phyloP scores from a whole-genome alignment of 2,329 filamentous ascomycete genomes.

The Massarina eburnea region DNA sequence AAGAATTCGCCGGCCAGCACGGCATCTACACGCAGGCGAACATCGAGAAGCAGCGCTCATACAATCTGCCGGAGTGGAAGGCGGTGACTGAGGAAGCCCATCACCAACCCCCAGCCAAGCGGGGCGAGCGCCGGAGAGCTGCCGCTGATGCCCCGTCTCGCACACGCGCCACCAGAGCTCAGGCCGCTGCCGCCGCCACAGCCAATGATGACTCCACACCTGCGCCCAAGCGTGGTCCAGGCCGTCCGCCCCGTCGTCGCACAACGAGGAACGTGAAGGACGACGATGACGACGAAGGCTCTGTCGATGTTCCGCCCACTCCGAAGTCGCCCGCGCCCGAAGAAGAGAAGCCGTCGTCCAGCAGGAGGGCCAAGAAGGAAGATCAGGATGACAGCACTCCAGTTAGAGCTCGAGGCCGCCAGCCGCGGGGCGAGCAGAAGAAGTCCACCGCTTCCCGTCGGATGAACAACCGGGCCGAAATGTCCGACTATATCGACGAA shows the following conservation, averaged over 20 bases:
- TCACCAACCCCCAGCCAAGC: constrained; percentile 88
- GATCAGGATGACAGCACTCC: constrained; percentile 47
- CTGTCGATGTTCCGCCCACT: constrained; percentile 43
- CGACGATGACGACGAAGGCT: constrained; percentile 32
- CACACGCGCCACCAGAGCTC: constrained; percentile 36
- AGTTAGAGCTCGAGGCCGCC: constrained; percentile 51
- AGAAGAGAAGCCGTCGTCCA: constrained; percentile 38
- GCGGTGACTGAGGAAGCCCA: constrained; percentile 91
- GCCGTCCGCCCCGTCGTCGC: constrained; percentile 46
- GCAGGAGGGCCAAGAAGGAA: constrained; percentile 33
- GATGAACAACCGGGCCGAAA: constrained; percentile 80
- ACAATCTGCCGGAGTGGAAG: constrained; percentile 96
- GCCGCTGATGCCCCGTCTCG: constrained; percentile 34
- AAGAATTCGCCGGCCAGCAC: constrained; percentile 95
- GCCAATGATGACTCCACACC: constrained; percentile 39
- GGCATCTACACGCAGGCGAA: constrained; percentile 97
- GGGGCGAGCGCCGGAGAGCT: constrained; percentile 73
- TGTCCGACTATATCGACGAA: constrained; percentile 80
- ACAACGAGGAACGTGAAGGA: constrained; percentile 23
- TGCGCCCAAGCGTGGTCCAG: constrained; percentile 51
- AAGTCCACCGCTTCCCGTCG: constrained; percentile 82
- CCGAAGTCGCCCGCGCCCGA: constrained; percentile 48
- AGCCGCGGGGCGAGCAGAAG: constrained; percentile 39
- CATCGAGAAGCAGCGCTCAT: constrained; percentile 91
- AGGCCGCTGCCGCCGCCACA: constrained; percentile 26